Base-by-base conservation (phyloP, 768 basidiomycete species). In the Rhodotorula babjevae region DNA sequence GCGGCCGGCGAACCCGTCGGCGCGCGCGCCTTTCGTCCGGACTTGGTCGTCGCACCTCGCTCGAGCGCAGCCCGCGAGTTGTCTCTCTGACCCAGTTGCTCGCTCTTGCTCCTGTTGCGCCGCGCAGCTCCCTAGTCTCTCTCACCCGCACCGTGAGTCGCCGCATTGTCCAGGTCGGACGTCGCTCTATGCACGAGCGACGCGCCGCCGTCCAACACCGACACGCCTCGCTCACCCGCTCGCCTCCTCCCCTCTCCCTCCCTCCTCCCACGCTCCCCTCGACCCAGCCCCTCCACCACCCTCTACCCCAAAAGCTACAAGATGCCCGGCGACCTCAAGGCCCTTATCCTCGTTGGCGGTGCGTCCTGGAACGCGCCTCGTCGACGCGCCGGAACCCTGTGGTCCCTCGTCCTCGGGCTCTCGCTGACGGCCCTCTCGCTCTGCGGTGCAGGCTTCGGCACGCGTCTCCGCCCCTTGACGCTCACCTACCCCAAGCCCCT, bases 291-390 rank as follows among this genome's bases (percentile, higher is more conserved):
- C 25, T 62, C 47, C 57, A 31, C 29, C 55, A n/a, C 46, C 40
- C 49, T 27, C 31, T 33, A 61, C n/a, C n/a, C n/a, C 52, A 40
- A 10, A 33, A 23, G 19, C 8, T 11, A 33, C 44, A 62, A 29
- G 49, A 75, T 70, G 71, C 65, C 71, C 53, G 67, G 70, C 55
- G 73, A 64, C 18, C 71, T 78, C 69, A 78, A 82, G 79, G 83
- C 83, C 77, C 77, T 84, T 61, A 84, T 84, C 76, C 82, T 84
- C 74, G 83, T 84, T 69, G 83, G 83, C 60, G 83, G 83, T 80
- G 33, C 57, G 80, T 79, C 42, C 36, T 55, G 5, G 36, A 36
- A 9, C 61, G 19, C 61, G 16, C 47, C 46, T 18, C 50, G 44
- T 40, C 52, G 44, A 66, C 25, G 46, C 63, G 64, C 15, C 29